These are phyloP conservation scores for Hypsizygus ulmarius DNA, from an alignment of 1,284 basidiomycete genomes.

Conservation along the genomic window DNA sequence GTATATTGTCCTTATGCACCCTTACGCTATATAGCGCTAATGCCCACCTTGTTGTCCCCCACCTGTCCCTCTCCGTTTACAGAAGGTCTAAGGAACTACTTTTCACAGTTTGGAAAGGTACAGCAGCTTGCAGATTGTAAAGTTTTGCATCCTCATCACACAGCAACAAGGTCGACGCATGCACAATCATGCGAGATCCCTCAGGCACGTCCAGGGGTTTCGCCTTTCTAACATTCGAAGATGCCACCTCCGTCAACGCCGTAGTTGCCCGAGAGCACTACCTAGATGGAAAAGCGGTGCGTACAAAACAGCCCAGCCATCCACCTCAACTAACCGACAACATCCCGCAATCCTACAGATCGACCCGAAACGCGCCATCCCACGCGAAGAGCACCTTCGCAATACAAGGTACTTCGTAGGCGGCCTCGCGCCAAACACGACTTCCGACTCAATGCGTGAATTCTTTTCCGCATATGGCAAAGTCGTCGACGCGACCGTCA, in stretches of 20 bases:
- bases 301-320: constrained; percentile 22
- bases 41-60: constrained; percentile 32
- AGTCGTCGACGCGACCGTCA: constrained; percentile 89
- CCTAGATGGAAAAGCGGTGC: constrained; percentile 86
- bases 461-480: constrained; percentile 80
- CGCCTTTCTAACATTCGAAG: constrained; percentile 92
- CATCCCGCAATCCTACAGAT: constrained; percentile 77
- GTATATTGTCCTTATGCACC: constrained; percentile 51
- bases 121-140: constrained; percentile 6
- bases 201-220: constrained; percentile 90
- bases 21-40: constrained; percentile 39
- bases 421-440: constrained; percentile 76
- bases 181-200: constrained; percentile 94
- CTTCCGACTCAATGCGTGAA: constrained; percentile 76
- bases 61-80: constrained; percentile 17
- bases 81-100: constrained; percentile 73
- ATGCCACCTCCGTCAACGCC: constrained; percentile 74
- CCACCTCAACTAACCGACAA: constrained; percentile 6
- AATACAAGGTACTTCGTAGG: constrained; percentile 90
- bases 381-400: constrained; percentile 79
- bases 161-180: constrained; percentile 71
- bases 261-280: constrained; percentile 85
- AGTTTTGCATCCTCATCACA: constrained; percentile 13
- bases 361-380: constrained; percentile 93
- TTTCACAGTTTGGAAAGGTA: constrained; percentile 72